Evolutionary conservation across 805 yeast genomes (phyloP).

Genomic region (Schwanniomyces yamadae): DNA sequence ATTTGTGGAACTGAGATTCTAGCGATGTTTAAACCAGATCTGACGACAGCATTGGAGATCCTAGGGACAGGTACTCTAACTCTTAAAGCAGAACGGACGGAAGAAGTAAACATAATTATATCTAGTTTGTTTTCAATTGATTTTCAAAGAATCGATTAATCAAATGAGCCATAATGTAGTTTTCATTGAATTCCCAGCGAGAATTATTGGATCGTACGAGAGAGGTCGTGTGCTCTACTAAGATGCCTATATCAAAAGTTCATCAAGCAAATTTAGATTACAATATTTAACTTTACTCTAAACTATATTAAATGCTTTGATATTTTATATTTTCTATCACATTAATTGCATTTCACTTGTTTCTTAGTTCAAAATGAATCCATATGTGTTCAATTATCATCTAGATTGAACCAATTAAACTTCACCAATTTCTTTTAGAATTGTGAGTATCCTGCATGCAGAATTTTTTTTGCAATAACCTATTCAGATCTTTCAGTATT

Average conservation of each 20-base stretch:
- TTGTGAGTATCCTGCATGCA: conserved; percentile 1
- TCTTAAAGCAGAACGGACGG: conserved; percentile 44
- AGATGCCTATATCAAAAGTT: too few species aligned
- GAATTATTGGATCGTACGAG: conserved; percentile 4
- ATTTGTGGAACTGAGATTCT: conserved; percentile 27
- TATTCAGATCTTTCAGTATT: too few species aligned
- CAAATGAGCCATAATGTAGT: too few species aligned
- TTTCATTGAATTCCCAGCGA: conserved; percentile 3
- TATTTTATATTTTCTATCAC: not conserved
- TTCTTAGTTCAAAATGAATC: not conserved
- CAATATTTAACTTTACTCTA: too few species aligned
- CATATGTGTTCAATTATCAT: too few species aligned
- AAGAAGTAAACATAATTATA: conserved; percentile 34
- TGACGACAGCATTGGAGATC: conserved; percentile 25
- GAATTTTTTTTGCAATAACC: conserved; percentile 4
- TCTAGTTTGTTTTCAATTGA: too few species aligned
- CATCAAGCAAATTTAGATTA: too few species aligned
- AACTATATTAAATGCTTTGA: not conserved
- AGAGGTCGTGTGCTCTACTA: not conserved
- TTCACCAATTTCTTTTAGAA: conserved; percentile 11
- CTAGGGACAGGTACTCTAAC: conserved; percentile 32
- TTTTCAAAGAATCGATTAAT: too few species aligned
- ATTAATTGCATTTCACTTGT: not conserved
- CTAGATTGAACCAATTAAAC: conserved; percentile 8
- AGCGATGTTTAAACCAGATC: conserved; percentile 18